Evolutionary conservation across 2,329 filamentous ascomycete species (phyloP).

Genomic region (Parastagonospora nodorum): DNA sequence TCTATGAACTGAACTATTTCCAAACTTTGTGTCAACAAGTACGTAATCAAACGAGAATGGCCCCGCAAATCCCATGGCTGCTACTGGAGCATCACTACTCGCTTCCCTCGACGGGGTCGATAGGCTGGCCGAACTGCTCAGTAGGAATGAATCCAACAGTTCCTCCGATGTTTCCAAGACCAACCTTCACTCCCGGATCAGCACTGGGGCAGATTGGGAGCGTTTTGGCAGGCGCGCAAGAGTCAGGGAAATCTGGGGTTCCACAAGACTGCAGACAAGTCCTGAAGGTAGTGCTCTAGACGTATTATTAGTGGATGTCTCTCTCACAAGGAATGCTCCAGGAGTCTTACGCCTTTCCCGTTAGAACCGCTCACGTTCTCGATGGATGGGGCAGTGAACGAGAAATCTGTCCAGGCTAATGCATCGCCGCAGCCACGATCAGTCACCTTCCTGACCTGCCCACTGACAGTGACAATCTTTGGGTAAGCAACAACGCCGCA

Average conservation of each 20-base stretch:
- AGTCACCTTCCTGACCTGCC: background rate
- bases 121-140: background rate
- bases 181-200: background rate
- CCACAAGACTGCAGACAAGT: conserved; percentile 1
- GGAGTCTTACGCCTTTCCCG: background rate
- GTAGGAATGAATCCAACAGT: background rate
- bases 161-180: background rate
- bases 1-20: background rate
- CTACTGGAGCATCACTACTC: background rate
- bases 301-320: background rate
- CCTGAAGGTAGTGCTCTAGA: conserved; percentile 1
- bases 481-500: conserved; percentile 1
- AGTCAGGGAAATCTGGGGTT: background rate
- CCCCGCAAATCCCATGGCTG: background rate
- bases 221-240: background rate
- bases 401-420: background rate
- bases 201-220: conserved; percentile 1
- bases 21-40: background rate
- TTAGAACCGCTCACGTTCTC: background rate
- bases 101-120: background rate
- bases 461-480: conserved; percentile 1
- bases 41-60: background rate
- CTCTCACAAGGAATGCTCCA: background rate
- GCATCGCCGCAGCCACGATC: background rate
- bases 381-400: background rate